A percentile compares a stretch with the other conserved stretches of the same genome.
These are phyloP conservation scores for Monilinia polystroma DNA, from an alignment of 2,329 filamentous ascomycete genomes.

Conservation along the genomic window DNA sequence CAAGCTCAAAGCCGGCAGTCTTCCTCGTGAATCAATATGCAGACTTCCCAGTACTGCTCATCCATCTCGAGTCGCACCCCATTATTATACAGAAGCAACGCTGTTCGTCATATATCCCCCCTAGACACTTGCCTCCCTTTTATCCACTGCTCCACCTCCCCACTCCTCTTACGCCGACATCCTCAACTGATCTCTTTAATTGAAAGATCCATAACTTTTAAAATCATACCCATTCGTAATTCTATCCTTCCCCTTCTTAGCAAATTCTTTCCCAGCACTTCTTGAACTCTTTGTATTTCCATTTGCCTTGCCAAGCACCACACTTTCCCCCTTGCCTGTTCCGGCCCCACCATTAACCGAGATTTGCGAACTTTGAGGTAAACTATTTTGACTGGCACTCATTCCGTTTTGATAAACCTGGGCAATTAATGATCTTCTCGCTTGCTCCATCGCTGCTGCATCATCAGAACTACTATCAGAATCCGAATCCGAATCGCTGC, in stretches of 20 bases:
- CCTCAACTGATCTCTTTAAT: background rate
- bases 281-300: constrained; percentile 15
- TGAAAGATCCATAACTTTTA: constrained; percentile 17
- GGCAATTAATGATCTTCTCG: constrained; percentile 16
- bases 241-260: constrained; percentile 12
- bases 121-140: background rate
- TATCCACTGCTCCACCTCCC: background rate
- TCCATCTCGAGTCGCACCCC: background rate
- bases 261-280: constrained; percentile 22
- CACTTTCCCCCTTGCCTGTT: background rate
- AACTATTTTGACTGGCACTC: background rate
- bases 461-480: constrained; percentile 4
- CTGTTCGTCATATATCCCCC: background rate
- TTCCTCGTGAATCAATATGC: background rate
- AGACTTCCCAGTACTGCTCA: no score
- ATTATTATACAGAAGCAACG: constrained; percentile 10
- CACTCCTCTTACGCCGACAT: background rate
- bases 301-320: background rate
- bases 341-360: constrained; percentile 11
- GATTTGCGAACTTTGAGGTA: background rate
- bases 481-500: constrained; percentile 24
- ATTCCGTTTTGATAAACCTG: constrained; percentile 6
- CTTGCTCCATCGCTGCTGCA: background rate
- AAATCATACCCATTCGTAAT: constrained; percentile 23
- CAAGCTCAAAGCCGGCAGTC: background rate